These are phyloP conservation scores for Cymbidium sinense DNA, from an alignment of 106 monocot genomes.

Conservation along the genomic window DNA sequence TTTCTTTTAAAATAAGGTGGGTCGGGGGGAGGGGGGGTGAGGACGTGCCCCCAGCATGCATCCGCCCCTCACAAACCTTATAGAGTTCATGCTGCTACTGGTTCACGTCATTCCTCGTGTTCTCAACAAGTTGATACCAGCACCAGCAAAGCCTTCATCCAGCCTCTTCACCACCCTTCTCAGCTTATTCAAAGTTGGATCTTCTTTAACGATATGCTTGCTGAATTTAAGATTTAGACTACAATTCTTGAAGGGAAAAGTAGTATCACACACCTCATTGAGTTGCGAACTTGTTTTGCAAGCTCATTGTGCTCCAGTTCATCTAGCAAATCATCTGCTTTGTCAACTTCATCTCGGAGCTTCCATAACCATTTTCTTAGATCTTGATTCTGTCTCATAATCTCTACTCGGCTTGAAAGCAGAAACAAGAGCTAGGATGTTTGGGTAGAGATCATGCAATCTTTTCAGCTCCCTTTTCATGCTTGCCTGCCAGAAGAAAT, in stretches of 20 bases:
- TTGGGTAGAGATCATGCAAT: constrained; percentile 13
- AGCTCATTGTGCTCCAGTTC: constrained; percentile 23
- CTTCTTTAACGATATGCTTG: not conserved
- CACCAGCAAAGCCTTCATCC: constrained; percentile 2
- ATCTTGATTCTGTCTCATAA: not conserved
- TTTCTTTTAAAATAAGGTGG: too few species aligned
- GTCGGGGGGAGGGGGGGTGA: too few species aligned
- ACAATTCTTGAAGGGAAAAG: not conserved
- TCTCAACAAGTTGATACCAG: not conserved
- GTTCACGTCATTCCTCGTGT: not conserved
- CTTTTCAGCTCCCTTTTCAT: constrained; percentile 8
- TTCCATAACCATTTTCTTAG: constrained; percentile 20
- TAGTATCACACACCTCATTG: not conserved
- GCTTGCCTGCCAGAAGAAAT: not conserved
- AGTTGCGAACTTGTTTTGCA: not conserved
- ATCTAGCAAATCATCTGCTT: constrained; percentile 24
- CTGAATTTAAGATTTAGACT: not conserved
- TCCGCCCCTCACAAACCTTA: too few species aligned
- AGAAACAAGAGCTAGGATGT: constrained; percentile 13
- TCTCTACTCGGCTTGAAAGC: not conserved
- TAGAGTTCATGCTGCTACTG: not conserved
- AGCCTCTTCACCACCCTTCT: constrained; percentile 9
- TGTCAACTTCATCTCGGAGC: constrained; percentile 16
- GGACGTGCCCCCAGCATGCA: too few species aligned
- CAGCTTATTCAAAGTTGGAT: constrained; percentile 7